Evolutionary conservation across 176 grass and related monocot species (phyloP), one percentile per base, ranked within the genome.

Genomic region (Carex scoparia): DNA sequence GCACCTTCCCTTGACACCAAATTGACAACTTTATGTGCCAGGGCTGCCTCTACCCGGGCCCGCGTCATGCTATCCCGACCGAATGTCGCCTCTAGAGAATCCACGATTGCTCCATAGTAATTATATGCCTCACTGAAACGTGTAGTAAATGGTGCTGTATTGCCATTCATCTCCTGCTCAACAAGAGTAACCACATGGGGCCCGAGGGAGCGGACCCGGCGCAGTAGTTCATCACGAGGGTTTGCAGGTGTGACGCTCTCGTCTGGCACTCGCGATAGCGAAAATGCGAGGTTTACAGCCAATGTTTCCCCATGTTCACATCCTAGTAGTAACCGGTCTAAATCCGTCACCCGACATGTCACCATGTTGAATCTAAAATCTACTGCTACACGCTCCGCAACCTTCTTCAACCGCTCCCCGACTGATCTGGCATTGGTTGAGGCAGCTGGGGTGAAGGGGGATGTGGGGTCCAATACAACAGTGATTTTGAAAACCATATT

Each of bases 231-330:
- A 79, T 97, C 94, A 23, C 94, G 90, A 7, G 92, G 94, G 61
- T 97, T 97, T 81, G 89, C 85, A 68, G 94, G 92, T n/a, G 90
- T 91, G 18, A 97, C 94, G 81, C 92, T 97, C 84, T 97, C 94
- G 79, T 97, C 94, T 1, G 91, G 90, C 2, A 97, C 89, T 79
- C 85, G 90, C 0, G 94, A 94, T 48, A 97, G 84, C 16, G 84
- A 89, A 69, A 94, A 97, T 78, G 94, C 86, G 10, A 97, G 87
- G 89, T 97, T 97, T 49, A 97, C 94, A 0, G 86, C 92, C 79
- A 97, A 66, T 31, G 87, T 91, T 81, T 97, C 94, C 12, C 87
- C 94, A 0, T 84, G 78, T 57, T 91, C 89, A 82, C 90, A 93
- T 19, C 92, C 66, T 49, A 97, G 81, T 44, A 32, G 70, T 4